These are phyloP conservation scores for Trichocladium antarcticum DNA, from an alignment of 495 filamentous ascomycete species.

Conservation along the genomic window DNA sequence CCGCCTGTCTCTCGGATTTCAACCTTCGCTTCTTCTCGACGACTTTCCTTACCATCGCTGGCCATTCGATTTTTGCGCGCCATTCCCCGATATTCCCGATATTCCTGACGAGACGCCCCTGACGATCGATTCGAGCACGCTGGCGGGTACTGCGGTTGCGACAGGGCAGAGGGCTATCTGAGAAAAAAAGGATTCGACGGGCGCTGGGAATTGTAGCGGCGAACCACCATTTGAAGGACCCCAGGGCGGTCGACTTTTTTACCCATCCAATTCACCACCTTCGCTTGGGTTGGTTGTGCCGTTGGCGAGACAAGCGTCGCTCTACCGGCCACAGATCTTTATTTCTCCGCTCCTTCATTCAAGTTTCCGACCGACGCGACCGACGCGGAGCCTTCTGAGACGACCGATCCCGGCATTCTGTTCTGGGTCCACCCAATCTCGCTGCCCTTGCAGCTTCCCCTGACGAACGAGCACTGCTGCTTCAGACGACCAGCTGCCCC, in stretches of 20 bases:
- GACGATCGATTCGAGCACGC: constrained; percentile 12
- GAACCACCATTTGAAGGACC: neutral
- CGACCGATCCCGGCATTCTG: constrained; percentile 4
- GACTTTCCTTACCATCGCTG: constrained; percentile 11
- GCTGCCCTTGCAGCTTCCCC: constrained; percentile 4
- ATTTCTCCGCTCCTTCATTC: neutral
- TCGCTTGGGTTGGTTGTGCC: constrained; percentile 4
- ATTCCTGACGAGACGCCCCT: constrained; percentile 8
- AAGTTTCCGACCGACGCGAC: neutral
- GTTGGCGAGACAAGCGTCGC: neutral
- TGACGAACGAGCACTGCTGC: constrained; percentile 7
- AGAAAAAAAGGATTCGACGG: neutral
- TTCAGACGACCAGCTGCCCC: constrained; percentile 8
- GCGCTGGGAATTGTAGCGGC: neutral
- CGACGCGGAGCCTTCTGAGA: neutral
- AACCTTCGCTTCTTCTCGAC: constrained; percentile 19
- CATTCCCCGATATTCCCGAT: neutral
- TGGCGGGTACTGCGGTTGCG: constrained; percentile 17
- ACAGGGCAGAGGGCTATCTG: neutral
- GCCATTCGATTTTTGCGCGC: constrained; percentile 5
- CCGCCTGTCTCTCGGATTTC: constrained; percentile 11
- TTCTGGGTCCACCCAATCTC: constrained; percentile 11
- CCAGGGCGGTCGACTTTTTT: neutral
- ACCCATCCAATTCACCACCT: neutral
- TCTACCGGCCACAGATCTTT: neutral